These are phyloP conservation scores for Ustilago xerochloae DNA, from an alignment of 1,284 basidiomycete genomes.

Conservation along the genomic window DNA sequence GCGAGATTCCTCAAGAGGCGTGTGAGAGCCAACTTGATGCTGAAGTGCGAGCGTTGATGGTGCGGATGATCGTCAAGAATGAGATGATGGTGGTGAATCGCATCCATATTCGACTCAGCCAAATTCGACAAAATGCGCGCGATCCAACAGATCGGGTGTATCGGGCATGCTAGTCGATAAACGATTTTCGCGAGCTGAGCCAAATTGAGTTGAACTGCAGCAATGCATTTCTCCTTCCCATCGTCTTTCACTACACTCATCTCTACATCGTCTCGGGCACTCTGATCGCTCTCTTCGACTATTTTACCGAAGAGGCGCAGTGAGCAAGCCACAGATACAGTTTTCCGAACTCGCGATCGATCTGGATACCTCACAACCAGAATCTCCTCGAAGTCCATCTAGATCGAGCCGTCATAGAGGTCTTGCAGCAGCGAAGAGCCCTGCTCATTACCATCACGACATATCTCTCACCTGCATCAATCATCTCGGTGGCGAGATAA, in stretches of 20 bases:
- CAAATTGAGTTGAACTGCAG: background rate
- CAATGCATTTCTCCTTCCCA: background rate
- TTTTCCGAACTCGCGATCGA: too few relatives aligned
- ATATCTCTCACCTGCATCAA: too few relatives aligned
- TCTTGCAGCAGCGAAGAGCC: too few relatives aligned
- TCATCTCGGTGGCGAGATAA: too few relatives aligned
- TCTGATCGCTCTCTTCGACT: too few relatives aligned
- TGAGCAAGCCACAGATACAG: too few relatives aligned
- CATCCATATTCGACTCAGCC: constrained; percentile 16
- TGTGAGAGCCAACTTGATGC: background rate
- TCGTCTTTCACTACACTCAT: background rate
- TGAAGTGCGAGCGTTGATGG: background rate
- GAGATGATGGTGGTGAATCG: background rate
- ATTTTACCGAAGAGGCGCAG: too few relatives aligned
- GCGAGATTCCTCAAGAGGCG: background rate
- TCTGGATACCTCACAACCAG: too few relatives aligned
- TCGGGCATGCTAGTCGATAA: background rate
- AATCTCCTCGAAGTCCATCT: too few relatives aligned
- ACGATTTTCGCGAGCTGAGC: constrained; percentile 1
- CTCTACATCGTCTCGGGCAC: too few relatives aligned
- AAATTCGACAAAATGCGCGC: constrained; percentile 4
- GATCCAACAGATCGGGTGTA: background rate
- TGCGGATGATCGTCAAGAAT: background rate
- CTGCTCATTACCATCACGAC: too few relatives aligned
- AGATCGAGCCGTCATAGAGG: too few relatives aligned